Conservation (phyloP, 352 stramenopile genomes). For the Phytopythium mirpurense region DNA sequence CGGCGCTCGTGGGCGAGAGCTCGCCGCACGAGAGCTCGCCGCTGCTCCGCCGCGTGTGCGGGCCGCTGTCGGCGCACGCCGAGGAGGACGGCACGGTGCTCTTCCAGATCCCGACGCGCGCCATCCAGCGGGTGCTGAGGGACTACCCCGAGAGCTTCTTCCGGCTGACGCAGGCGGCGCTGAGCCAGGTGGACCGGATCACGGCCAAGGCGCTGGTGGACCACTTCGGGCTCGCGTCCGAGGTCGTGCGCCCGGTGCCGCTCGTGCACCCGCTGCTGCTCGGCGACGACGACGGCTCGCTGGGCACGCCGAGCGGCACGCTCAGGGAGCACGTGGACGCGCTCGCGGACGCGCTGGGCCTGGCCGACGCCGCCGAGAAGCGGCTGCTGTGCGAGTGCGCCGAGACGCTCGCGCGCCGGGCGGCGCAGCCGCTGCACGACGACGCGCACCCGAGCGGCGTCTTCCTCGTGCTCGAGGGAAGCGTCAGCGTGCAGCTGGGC, state of each 20-base stretch:
- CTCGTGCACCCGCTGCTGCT: constrained; percentile 27
- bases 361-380: constrained; percentile 35
- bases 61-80: constrained; percentile 42
- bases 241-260: constrained; percentile 30
- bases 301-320: constrained; percentile 2
- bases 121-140: constrained; percentile 46
- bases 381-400: constrained; percentile 24
- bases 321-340: constrained; percentile 24
- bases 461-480: constrained; percentile 57
- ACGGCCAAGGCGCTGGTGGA: constrained; percentile 74
- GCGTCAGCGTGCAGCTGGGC: constrained; percentile 46
- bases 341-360: constrained; percentile 37
- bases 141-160: constrained; percentile 69
- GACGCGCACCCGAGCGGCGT: constrained; percentile 19
- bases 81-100: constrained; percentile 45
- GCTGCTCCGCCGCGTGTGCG: constrained; percentile 45
- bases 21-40: constrained; percentile 17
- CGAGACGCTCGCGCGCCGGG: constrained; percentile 23
- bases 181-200: constrained; percentile 83
- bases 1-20: constrained; percentile 39
- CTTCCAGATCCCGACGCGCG: constrained; percentile 52
- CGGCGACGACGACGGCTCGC: constrained; percentile 6
- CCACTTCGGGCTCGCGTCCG: constrained; percentile 61
- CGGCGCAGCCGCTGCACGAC: constrained; percentile 3
- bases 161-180: constrained; percentile 57